A percentile compares a stretch with the other conserved stretches of the same genome.
Evolutionary conservation across 2,329 filamentous ascomycete genomes (phyloP).

Genomic region (Zymoseptoria passerinii): DNA sequence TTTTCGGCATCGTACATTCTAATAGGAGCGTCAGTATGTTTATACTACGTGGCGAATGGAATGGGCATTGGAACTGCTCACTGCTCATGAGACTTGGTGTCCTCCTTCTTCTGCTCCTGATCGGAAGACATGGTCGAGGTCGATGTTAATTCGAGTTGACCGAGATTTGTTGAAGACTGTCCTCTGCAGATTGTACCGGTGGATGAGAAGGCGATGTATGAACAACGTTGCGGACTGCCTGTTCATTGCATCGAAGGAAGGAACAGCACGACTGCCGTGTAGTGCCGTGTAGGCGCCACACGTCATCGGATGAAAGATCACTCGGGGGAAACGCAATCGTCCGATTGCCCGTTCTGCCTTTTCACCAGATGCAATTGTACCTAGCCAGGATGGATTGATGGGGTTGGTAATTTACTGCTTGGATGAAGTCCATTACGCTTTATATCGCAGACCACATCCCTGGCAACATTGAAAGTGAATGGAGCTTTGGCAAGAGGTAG

Average conservation of each 20-base stretch:
- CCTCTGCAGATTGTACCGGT: not conserved
- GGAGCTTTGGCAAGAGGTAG: not conserved
- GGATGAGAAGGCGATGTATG: not conserved
- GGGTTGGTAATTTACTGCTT: too few relatives aligned
- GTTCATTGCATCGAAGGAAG: not conserved
- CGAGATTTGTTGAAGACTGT: not conserved
- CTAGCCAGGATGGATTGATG: too few relatives aligned
- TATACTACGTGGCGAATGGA: not conserved
- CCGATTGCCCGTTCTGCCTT: not conserved
- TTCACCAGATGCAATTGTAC: not conserved
- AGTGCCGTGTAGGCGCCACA: conserved; percentile 1
- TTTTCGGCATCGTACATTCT: conserved; percentile 32
- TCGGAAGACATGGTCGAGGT: conserved; percentile 21
- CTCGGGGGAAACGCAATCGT: conserved; percentile 38
- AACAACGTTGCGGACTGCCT: not conserved
- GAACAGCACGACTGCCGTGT: not conserved
- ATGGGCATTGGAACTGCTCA: not conserved
- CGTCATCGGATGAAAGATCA: conserved; percentile 21
- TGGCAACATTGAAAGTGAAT: not conserved
- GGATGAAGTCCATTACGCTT: too few relatives aligned
- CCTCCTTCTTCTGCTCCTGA: conserved; percentile 19
- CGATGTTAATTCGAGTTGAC: not conserved
- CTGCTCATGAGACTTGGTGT: conserved; percentile 23
- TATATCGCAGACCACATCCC: not conserved
- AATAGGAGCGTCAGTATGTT: not conserved